Evolutionary conservation across 2,329 filamentous ascomycete species (phyloP), one percentile per base, ranked within the genome.

Genomic region (Ophiognomonia clavigignenti-juglandacearum): DNA sequence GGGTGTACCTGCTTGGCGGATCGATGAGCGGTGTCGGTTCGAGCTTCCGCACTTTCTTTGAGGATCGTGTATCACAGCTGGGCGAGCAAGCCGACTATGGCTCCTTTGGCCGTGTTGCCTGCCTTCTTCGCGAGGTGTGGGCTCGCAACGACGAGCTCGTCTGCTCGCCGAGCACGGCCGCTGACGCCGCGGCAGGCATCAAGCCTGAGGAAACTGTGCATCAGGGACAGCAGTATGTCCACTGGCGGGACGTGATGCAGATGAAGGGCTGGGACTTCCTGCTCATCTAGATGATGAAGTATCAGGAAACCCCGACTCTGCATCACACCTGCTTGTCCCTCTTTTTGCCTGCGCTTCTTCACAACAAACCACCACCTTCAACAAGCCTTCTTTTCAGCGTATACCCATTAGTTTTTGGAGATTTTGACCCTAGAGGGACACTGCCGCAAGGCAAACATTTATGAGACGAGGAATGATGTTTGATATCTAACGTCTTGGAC

Each of bases 231-330:
- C 56, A 56, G 48, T 85, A 85, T 71, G 80, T 95, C 68, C 90
- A 91, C 82, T 97, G 92, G 92, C 79, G 92, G 71, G 88, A 95
- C 70, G 81, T 92, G 63, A 96, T 96, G 90, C 82, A 81, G 70
- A 81, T 85, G 71, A 93, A 92, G 72, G 82, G 82, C 58, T 96
- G 89, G 91, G 88, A 95, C 65, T 93, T 89, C 71, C 76, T 96
- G 66, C 80, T 96, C 66, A 91, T 96, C 69, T 96, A 55, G 57
- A 53, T 55, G 50, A 52, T 52, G 50, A 23, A 37, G 39, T 42
- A 35, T 34, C 11, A 34, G 45, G 24, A 48, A 42, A 48, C 46
- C 50, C 46, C 39, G 46, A 49, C 4, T 52, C 42, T 49, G 49
- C 35, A 43, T 37, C 46, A n/a, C 26, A 10, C 35, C 36, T 39